phyloP scores from a whole-genome alignment of 768 basidiomycete genomes.

The Pleurotus pulmonarius region DNA sequence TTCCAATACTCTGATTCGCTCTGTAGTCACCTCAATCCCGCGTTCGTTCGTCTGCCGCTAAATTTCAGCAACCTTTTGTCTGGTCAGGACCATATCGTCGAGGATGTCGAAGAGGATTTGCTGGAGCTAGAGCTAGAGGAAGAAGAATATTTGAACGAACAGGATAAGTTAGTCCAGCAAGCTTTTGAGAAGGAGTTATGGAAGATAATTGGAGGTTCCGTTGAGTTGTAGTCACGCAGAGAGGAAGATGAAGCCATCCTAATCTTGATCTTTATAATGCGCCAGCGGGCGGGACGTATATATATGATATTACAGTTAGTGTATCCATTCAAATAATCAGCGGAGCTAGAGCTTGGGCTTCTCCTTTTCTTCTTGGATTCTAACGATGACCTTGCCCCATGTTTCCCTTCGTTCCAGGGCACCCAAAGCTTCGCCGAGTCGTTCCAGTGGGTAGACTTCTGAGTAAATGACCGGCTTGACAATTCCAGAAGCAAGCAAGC shows the following conservation, averaged over 20 bases:
- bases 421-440: constrained; percentile 59
- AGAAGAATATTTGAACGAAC: constrained; percentile 36
- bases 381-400: constrained; percentile 87
- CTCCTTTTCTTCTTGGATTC: constrained; percentile 48
- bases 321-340: background rate
- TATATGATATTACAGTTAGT: background rate
- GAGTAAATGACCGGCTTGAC: constrained; percentile 69
- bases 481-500: constrained; percentile 64
- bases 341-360: constrained; percentile 38
- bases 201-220: constrained; percentile 13
- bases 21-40: constrained; percentile 20
- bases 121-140: constrained; percentile 35
- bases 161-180: constrained; percentile 27
- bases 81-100: constrained; percentile 8
- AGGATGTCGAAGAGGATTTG: constrained; percentile 31
- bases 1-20: constrained; percentile 12
- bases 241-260: no score
- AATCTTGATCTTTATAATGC: no score
- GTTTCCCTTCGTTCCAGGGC: constrained; percentile 83
- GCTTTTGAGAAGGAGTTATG: constrained; percentile 40
- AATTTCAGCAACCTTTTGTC: background rate
- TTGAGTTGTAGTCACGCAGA: no score
- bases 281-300: background rate
- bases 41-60: constrained; percentile 17
- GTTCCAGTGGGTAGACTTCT: constrained; percentile 65